Conservation (phyloP, 1,139 yeast species). For the Suhomyces bolitotheri region DNA sequence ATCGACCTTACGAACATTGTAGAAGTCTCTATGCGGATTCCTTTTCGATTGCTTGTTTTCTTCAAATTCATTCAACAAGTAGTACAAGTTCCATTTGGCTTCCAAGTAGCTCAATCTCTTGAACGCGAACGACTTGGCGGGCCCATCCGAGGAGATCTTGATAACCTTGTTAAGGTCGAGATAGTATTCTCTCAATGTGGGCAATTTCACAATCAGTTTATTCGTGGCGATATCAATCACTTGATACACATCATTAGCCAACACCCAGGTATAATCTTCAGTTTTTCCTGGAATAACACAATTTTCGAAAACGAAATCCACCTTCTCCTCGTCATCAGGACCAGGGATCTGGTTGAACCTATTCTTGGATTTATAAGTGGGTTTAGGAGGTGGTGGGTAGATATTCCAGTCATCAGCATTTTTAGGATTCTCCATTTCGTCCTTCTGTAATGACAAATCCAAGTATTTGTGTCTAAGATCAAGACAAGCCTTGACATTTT, state of each 20-base stretch:
- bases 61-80: slow-evolving; percentile 84
- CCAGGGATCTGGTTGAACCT: slow-evolving; percentile 54
- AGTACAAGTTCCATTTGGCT: slow-evolving; percentile 94
- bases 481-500: slow-evolving; percentile 70
- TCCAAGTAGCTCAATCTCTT: slow-evolving; percentile 90
- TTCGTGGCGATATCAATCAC: slow-evolving; percentile 47
- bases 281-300: slow-evolving; percentile 68
- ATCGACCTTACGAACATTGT: slow-evolving; percentile 96
- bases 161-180: slow-evolving; percentile 74
- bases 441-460: slow-evolving; percentile 61
- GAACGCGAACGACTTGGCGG: slow-evolving; percentile 95
- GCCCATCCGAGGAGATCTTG: slow-evolving; percentile 85
- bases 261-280: slow-evolving; percentile 45
- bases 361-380: slow-evolving; percentile 76
- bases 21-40: slow-evolving; percentile 91
- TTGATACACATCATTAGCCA: slow-evolving; percentile 65
- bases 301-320: slow-evolving; percentile 60
- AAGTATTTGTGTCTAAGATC: slow-evolving; percentile 78
- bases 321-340: slow-evolving; percentile 27
- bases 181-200: slow-evolving; percentile 80
- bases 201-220: slow-evolving; percentile 57
- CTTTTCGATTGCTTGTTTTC: slow-evolving; percentile 78
- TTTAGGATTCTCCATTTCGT: slow-evolving; percentile 79
- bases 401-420: slow-evolving; percentile 70
- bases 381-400: slow-evolving; percentile 93